Base-by-base conservation (phyloP, 2,329 filamentous ascomycete genomes). In the Aspergillus sp. region DNA sequence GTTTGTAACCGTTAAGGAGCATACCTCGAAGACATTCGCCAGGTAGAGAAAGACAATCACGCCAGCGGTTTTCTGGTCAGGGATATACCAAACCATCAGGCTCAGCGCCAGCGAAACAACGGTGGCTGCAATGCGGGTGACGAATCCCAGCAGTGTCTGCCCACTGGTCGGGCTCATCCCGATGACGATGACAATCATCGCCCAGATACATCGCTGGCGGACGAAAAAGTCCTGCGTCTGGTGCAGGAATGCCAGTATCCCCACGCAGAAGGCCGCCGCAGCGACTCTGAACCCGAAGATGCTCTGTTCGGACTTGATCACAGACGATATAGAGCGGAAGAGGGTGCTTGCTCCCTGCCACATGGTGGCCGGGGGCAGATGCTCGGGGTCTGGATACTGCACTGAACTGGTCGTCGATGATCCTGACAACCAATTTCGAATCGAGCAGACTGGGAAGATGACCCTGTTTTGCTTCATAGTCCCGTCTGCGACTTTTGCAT, bases 121-220 rank as follows among this genome's bases (percentile, higher is more conserved):
- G 0, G 89, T 92, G 3, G 87, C 89, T 2, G 75, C 69, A 3
- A 90, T 79, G 13, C 88, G 79, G 11, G 85, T 82, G 2, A 89
- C 64, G 68, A 91, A 90, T 15, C 85, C 86, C 62, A 89, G 89
- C 45, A 90, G 78, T 4, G 85, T 86, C 64, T 89, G 85, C 1
- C 89, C 89, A 12, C 87, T 85, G 0, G 84, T 84, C 26, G 83
- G 80, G 3, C 81, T 85, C 86, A 90, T 89, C 17, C 83, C 83
- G 26, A 91, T 88, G 2, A 87, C 83, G 30, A 87, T 81, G 67
- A 91, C 89, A 60, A 92, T 89, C 80, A 91, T 83, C 1, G 88
- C 86, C 89, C 89, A 92, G 11, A 91, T 84, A 2, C 90, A 76
- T 48, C 89, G 78, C 64, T 92, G 85, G 44, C 84, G 75, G 11